phyloP scores from a whole-genome alignment of 208 protist genomes.

The Trichomonas gallinae region DNA sequence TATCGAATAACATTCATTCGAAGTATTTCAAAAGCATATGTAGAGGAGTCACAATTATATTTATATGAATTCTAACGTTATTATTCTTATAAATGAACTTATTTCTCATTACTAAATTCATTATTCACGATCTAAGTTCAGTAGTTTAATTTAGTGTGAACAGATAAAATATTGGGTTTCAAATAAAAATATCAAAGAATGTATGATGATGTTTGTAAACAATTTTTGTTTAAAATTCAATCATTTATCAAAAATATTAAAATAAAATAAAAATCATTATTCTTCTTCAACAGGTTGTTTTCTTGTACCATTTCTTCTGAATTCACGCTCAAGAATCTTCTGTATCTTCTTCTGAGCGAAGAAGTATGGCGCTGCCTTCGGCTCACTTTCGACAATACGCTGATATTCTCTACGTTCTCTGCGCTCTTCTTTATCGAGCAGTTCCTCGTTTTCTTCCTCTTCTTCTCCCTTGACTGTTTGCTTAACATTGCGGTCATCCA shows the following conservation, averaged over 20 bases:
- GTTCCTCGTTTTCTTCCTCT: conserved; percentile 1
- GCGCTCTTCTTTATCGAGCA: background rate
- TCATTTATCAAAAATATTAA: background rate
- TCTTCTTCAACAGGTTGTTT: background rate
- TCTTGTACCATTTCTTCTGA: background rate
- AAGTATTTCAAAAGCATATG: no score
- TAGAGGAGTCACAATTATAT: no score
- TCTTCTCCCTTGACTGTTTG: background rate
- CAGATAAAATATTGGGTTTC: no score
- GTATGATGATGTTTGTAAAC: no score
- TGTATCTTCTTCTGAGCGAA: background rate
- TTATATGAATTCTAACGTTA: no score
- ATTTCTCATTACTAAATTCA: no score
- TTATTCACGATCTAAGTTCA: no score
- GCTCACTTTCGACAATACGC: background rate
- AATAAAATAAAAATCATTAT: background rate
- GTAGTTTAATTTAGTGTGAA: no score
- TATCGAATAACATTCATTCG: no score
- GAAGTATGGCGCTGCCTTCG: background rate
- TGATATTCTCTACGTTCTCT: background rate
- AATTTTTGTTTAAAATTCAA: no score
- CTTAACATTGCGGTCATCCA: background rate
- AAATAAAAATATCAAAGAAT: no score
- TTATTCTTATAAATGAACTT: no score
- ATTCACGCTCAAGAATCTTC: conserved; percentile 15